Evolutionary conservation across 176 grass and related monocot genomes (phyloP).

Genomic region (Ensete ventricosum): DNA sequence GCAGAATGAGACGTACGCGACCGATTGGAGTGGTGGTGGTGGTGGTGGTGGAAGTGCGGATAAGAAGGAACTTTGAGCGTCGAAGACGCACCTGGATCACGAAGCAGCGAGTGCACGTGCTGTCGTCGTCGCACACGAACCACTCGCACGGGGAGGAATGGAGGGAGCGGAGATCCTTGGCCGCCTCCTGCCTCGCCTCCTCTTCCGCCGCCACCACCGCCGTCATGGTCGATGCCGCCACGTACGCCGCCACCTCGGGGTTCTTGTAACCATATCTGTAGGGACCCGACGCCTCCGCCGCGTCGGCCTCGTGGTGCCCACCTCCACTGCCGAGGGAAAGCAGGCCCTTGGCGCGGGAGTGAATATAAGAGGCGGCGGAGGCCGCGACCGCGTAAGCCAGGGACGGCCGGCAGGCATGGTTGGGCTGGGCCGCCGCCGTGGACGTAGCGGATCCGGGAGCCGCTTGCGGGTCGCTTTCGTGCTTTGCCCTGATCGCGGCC

Average conservation of each 20-base stretch:
- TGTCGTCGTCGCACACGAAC: slow-evolving; percentile 82
- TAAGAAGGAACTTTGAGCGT: too few species aligned
- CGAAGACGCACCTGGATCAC: slow-evolving; percentile 44
- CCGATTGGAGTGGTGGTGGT: too few species aligned
- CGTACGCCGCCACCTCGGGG: slow-evolving; percentile 67
- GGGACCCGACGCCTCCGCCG: neutral
- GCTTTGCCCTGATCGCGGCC: slow-evolving; percentile 30
- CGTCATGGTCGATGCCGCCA: slow-evolving; percentile 86
- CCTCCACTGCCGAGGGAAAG: slow-evolving; percentile 30
- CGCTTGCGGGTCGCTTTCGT: slow-evolving; percentile 28
- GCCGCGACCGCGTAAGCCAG: slow-evolving; percentile 86
- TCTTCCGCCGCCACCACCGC: slow-evolving; percentile 92
- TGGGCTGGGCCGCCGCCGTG: slow-evolving; percentile 36
- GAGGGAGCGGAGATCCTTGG: slow-evolving; percentile 76
- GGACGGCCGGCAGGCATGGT: slow-evolving; percentile 41
- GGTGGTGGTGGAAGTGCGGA: too few species aligned
- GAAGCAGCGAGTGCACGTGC: slow-evolving; percentile 57
- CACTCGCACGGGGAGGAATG: slow-evolving; percentile 90
- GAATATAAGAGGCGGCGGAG: slow-evolving; percentile 78
- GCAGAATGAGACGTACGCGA: neutral
- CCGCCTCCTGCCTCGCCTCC: slow-evolving; percentile 66
- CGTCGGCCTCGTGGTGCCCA: neutral
- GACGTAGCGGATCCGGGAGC: slow-evolving; percentile 9
- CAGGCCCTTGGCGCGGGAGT: slow-evolving; percentile 49
- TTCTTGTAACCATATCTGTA: slow-evolving; percentile 36